Base-by-base conservation (phyloP, 345 rosid species). In the Citropsis articulata region DNA sequence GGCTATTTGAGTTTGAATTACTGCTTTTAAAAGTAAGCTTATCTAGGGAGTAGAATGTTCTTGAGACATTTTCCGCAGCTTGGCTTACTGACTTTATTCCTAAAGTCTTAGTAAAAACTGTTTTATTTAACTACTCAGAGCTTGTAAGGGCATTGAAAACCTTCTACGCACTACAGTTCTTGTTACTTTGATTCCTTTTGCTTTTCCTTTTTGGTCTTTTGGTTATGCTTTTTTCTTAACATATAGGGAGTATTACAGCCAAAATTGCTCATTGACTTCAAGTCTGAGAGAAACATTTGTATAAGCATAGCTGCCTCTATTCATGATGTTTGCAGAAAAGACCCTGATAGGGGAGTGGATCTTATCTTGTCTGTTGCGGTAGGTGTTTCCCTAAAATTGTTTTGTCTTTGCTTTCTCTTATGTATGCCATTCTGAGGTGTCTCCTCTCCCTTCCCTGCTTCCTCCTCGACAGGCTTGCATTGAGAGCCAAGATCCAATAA, bases 321-420 rank as follows among this genome's bases (percentile, higher is more conserved):
- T 79, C 85, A 84, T 66, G 98, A 93, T 81, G 89, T 93, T 81
- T 93, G 99, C 89, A 82, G 81, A 83, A 88, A 84, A 85, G 86
- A 93, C 72, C 93, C 99, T 79, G 99, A 95, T 84, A 92, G 99
- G 87, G 99, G 99, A 25, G 98, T 95, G 84, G 99, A 93, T 78
- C 88, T 95, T 83, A 93, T 95, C 85, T 85, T 95, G 86, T 95
- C 99, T 72, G 91, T 95, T 80, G 90, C 94, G 93, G 99, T 95
- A 91, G 69, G 88, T 73, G 77, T 72, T 74, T 73, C 76, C 77
- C 74, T 35, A 75, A 30, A 64, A 40, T 75, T 80, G 67, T 73
- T 79, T 85, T 74, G 56, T 77, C 45, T 53, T 68, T 78, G 6
- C 66, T 57, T 80, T 67, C 61, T 65, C 77, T 48, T 76, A 65